A percentile compares a stretch with the other conserved stretches of the same genome.
Evolutionary conservation across 2,329 filamentous ascomycete genomes (phyloP).

Genomic region (Hypomyces perniciosus): DNA sequence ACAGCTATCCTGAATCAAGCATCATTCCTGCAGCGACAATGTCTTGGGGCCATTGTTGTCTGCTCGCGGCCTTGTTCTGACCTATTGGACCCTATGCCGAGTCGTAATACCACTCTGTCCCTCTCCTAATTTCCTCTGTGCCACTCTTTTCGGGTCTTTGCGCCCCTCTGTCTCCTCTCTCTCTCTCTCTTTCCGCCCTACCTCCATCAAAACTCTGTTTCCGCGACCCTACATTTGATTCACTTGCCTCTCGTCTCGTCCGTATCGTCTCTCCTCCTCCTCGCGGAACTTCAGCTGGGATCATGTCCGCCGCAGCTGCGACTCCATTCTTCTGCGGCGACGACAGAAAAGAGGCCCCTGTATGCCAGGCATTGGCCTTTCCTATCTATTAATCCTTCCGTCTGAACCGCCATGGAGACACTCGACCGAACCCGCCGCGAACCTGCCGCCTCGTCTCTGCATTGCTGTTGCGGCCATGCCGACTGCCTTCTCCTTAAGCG

Average conservation of each 20-base stretch:
- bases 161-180: not conserved
- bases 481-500: slow-evolving; percentile 77
- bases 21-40: not conserved
- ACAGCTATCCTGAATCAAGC: not conserved
- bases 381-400: not conserved
- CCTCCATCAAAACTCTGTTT: not conserved
- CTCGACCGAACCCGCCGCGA: slow-evolving; percentile 19
- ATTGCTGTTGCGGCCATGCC: slow-evolving; percentile 79
- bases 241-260: not conserved
- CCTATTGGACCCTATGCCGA: too few relatives aligned
- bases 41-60: too few relatives aligned
- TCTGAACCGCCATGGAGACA: slow-evolving; percentile 12
- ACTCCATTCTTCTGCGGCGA: not conserved
- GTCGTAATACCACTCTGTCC: too few relatives aligned
- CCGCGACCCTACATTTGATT: not conserved
- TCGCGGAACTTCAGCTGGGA: not conserved
- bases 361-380: not conserved
- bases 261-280: not conserved
- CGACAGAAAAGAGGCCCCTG: not conserved
- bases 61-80: too few relatives aligned
- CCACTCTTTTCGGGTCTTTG: slow-evolving; percentile 1
- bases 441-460: slow-evolving; percentile 32
- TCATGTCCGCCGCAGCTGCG: not conserved
- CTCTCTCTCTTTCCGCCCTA: not conserved
- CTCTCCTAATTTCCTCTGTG: not conserved